Evolutionary conservation across 2,329 filamentous ascomycete species (phyloP), one percentile per base, ranked within the genome.

Genomic region (Talaromyces sp.): DNA sequence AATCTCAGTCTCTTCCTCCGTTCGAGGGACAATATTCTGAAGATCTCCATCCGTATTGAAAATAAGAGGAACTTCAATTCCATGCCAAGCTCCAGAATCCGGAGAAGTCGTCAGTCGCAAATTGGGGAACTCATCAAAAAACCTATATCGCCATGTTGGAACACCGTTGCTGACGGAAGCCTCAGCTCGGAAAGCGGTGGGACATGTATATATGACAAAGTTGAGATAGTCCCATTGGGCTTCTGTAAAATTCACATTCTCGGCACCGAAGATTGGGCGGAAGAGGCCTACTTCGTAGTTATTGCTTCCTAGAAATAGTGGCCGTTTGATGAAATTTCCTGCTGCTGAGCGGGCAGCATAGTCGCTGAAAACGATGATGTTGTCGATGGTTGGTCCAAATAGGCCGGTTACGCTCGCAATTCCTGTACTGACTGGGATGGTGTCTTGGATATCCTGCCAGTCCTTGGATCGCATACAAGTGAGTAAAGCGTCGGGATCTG

Each of bases 141-240:
- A 64, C 3, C 62, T 57, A 45, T 64, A 64, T 52, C 62, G 45
- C 62, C 62, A 64, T 5, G 62, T 64, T 7, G 62, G 62, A 14
- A 64, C 35, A 7, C 14, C 22, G 24, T 52, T 52, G 43, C 14
- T 19, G 24, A 54, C 56, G 9, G 54, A 39, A 1, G 19, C 43
- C 27, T 7, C 31, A 1, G 62, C 54, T 14, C 62, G 62, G 31
- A 52, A 64, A 24, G 33, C 50, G 6, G 24, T 41, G n/a, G 62
- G 62, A n/a, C 62, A 64, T 19, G 62, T 64, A n/a, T 60, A 64
- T 19, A 64, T 35, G 3, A 45, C 56, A 22, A 43, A 52, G 14
- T 43, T 31, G 6, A 64, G 45, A 39, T 64, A 64, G 35, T 64
- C 35, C 62, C 62, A 64, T 16, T 59, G 45, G 14, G 54, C 54